Percentiles rank a stretch among this genome's conserved stretches.
phyloP scores from a whole-genome alignment of 1,139 yeast species.

The Eremothecium sinecaudum region DNA sequence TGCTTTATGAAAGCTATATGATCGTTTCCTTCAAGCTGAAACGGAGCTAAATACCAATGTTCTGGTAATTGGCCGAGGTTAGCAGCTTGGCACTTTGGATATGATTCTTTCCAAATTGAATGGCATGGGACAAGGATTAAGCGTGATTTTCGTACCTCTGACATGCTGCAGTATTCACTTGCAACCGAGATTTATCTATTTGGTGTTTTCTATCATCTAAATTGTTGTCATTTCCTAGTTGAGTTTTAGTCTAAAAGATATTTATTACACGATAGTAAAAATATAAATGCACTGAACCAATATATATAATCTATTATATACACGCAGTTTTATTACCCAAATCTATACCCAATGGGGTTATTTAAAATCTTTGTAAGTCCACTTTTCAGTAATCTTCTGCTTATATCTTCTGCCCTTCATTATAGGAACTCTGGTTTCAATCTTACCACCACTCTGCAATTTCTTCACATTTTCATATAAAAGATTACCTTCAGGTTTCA shows the following conservation, averaged over 20 bases:
- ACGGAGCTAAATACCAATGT: slow-evolving; percentile 59
- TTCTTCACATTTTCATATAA: slow-evolving; percentile 74
- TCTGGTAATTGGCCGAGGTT: slow-evolving; percentile 36
- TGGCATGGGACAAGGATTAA: slow-evolving; percentile 61
- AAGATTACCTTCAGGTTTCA: slow-evolving; percentile 86
- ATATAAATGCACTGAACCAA: slow-evolving; percentile 6
- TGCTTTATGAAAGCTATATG: slow-evolving; percentile 62
- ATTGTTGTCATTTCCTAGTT: neutral
- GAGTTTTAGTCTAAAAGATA: neutral
- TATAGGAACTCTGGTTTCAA: slow-evolving; percentile 74
- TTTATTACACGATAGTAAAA: slow-evolving; percentile 2
- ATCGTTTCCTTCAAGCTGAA: slow-evolving; percentile 61
- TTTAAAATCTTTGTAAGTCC: slow-evolving; percentile 86
- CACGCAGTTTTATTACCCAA: too few species aligned
- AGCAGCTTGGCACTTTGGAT: slow-evolving; percentile 15
- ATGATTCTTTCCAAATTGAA: slow-evolving; percentile 44
- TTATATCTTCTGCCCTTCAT: slow-evolving; percentile 56
- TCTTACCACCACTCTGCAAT: slow-evolving; percentile 73
- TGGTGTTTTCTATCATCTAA: neutral
- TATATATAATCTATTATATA: too few species aligned
- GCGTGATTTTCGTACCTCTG: slow-evolving; percentile 25
- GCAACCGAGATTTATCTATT: too few species aligned
- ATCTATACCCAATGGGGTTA: slow-evolving; percentile 27
- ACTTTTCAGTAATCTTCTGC: slow-evolving; percentile 75
- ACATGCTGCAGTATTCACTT: too few species aligned